Conservation (phyloP, 176 grass and related monocot genomes). For the Zoysia japonica region DNA sequence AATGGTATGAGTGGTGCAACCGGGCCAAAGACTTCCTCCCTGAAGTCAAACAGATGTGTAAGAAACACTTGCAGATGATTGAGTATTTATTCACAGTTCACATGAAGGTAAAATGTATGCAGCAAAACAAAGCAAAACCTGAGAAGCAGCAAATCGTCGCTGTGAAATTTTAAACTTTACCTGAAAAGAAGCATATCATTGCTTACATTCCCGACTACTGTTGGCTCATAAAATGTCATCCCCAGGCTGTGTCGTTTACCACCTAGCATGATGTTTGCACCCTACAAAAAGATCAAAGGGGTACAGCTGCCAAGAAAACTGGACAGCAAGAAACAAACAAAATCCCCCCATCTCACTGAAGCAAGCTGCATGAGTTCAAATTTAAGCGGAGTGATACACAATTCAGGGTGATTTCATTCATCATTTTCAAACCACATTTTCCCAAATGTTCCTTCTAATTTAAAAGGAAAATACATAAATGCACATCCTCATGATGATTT, state of each 20-base stretch:
- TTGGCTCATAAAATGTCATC: slow-evolving; percentile 95
- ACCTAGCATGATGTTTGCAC: slow-evolving; percentile 80
- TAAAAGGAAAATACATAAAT: not conserved
- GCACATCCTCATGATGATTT: not conserved
- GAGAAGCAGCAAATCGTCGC: not conserved
- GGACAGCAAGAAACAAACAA: slow-evolving; percentile 9
- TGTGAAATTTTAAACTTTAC: slow-evolving; percentile 44
- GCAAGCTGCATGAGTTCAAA: not conserved
- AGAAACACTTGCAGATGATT: slow-evolving; percentile 12
- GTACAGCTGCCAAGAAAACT: not conserved
- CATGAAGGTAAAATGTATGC: slow-evolving; percentile 36
- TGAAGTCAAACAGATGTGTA: slow-evolving; percentile 46
- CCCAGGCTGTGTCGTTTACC: slow-evolving; percentile 93
- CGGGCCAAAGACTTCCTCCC: slow-evolving; percentile 96
- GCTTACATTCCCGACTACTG: slow-evolving; percentile 80
- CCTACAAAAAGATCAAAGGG: slow-evolving; percentile 50
- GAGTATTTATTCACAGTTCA: slow-evolving; percentile 18
- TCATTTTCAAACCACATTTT: not conserved
- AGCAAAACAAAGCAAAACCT: slow-evolving; percentile 14
- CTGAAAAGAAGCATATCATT: slow-evolving; percentile 88
- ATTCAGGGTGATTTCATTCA: not conserved
- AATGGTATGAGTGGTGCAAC: slow-evolving; percentile 95
- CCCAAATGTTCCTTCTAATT: slow-evolving; percentile 1
- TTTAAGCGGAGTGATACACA: not conserved
- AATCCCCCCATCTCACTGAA: slow-evolving; percentile 6